These are phyloP conservation scores for Salvia hispanica DNA, from an alignment of 257 asterid species.

Conservation along the genomic window DNA sequence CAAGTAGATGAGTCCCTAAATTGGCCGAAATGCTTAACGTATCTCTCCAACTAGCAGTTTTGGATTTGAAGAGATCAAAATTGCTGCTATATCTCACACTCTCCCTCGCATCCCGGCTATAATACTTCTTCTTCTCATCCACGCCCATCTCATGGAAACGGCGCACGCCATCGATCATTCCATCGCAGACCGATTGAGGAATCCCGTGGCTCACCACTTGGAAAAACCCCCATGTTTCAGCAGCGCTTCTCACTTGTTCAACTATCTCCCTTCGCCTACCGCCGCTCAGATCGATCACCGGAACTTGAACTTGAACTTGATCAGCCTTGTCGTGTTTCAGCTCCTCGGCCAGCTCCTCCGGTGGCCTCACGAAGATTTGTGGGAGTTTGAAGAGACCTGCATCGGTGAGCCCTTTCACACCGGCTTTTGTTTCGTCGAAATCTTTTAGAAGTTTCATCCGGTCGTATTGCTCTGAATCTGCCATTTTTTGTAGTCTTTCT, in stretches of 20 bases:
- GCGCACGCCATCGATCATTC: conserved; percentile 30
- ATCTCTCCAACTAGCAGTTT: conserved; percentile 66
- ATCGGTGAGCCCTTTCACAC: conserved; percentile 60
- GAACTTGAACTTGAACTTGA: conserved; percentile 28
- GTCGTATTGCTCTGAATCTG: neutral
- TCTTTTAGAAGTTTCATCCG: conserved; percentile 45
- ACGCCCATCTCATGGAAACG: conserved; percentile 39
- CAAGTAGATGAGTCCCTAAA: conserved; percentile 23
- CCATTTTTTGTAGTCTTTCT: too few species aligned
- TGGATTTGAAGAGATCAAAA: conserved; percentile 42
- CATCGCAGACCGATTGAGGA: conserved; percentile 37
- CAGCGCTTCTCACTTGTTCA: conserved; percentile 36
- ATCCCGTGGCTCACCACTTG: conserved; percentile 48
- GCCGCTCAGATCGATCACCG: conserved; percentile 43
- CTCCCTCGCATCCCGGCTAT: conserved; percentile 43
- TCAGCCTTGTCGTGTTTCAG: neutral
- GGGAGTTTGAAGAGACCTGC: conserved; percentile 42
- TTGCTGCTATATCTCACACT: conserved; percentile 40
- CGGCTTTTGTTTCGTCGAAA: conserved; percentile 55
- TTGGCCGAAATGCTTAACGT: conserved; percentile 34
- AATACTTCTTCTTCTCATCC: conserved; percentile 46
- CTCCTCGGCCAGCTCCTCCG: conserved; percentile 31
- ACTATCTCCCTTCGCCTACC: conserved; percentile 33
- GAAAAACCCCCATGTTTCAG: conserved; percentile 48
- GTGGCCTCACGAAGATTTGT: conserved; percentile 45